These are phyloP conservation scores for Macadamia tetraphylla DNA, from an alignment of 164 flowering plant genomes.

Conservation along the genomic window DNA sequence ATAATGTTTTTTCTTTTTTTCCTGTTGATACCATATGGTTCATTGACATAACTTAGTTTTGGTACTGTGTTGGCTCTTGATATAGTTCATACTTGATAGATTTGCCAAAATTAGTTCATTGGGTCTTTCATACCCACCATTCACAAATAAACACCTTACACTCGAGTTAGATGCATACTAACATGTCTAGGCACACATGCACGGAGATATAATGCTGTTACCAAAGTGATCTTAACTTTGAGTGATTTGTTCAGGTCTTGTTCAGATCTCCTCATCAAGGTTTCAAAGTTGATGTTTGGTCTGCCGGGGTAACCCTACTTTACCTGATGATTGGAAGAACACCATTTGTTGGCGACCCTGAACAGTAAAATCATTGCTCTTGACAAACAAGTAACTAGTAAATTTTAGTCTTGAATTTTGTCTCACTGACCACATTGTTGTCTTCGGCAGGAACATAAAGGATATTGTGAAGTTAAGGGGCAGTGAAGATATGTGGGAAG, in stretches of 20 bases:
- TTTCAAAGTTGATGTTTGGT: constrained; percentile 92
- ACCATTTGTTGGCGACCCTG: constrained; percentile 86
- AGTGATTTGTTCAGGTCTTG: constrained; percentile 55
- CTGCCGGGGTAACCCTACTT: constrained; percentile 91
- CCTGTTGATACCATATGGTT: too few relatives aligned
- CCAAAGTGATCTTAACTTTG: neutral
- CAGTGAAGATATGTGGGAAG: constrained; percentile 93
- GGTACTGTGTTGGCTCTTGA: too few relatives aligned
- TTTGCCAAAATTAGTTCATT: too few relatives aligned
- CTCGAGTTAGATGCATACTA: too few relatives aligned
- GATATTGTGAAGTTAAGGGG: constrained; percentile 84
- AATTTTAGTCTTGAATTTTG: neutral
- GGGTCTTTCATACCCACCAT: too few relatives aligned
- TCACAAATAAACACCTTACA: too few relatives aligned
- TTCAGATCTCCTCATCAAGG: constrained; percentile 80
- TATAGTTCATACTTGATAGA: too few relatives aligned
- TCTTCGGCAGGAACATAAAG: constrained; percentile 60
- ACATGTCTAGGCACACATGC: too few relatives aligned
- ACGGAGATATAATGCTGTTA: neutral
- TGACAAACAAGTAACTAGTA: too few relatives aligned
- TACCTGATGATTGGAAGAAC: constrained; percentile 73
- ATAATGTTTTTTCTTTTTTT: too few relatives aligned
- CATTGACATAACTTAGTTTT: too few relatives aligned
- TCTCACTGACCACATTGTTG: constrained; percentile 4
- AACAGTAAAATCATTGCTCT: constrained; percentile 51